These are phyloP conservation scores for Penicillium sp. DNA, from an alignment of 2,329 filamentous ascomycete genomes.

Conservation along the genomic window DNA sequence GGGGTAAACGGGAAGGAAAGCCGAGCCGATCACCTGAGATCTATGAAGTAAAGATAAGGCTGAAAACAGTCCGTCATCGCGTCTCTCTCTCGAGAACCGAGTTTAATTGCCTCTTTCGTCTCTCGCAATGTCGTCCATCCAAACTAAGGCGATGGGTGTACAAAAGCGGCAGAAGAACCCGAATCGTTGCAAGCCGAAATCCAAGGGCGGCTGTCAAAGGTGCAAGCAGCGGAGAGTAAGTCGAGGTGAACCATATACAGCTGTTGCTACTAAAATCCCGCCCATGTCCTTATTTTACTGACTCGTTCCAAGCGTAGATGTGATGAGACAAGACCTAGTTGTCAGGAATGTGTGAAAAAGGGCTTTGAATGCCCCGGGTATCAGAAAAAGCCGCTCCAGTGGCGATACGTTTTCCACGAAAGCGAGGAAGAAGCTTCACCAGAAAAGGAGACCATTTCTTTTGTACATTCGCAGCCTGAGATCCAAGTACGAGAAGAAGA, in stretches of 20 bases:
- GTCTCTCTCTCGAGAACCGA: not conserved
- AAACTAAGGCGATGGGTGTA: not conserved
- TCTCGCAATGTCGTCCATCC: not conserved
- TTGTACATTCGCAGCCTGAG: not conserved
- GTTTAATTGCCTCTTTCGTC: not conserved
- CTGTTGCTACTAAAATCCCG: not conserved
- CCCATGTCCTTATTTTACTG: not conserved
- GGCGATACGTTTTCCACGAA: slow-evolving; percentile 23
- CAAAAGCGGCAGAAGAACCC: slow-evolving; percentile 22
- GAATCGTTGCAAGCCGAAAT: slow-evolving; percentile 24
- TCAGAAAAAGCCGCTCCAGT: slow-evolving; percentile 21
- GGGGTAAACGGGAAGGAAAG: slow-evolving; percentile 9
- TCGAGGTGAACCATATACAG: slow-evolving; percentile 15
- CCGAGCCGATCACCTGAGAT: slow-evolving; percentile 13
- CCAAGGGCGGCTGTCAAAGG: slow-evolving; percentile 22
- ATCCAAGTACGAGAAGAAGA: not conserved
- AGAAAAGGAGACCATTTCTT: not conserved
- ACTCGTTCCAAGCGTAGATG: slow-evolving; percentile 21
- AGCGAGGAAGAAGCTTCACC: slow-evolving; percentile 5
- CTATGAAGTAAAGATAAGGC: slow-evolving; percentile 1
- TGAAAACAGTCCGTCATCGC: not conserved
- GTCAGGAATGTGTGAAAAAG: slow-evolving; percentile 19
- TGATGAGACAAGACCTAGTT: slow-evolving; percentile 24
- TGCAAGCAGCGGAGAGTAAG: slow-evolving; percentile 28
- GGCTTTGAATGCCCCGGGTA: slow-evolving; percentile 22